Conservation (phyloP, 2,329 filamentous ascomycete species). For the Phialemonium atrogriseum region DNA sequence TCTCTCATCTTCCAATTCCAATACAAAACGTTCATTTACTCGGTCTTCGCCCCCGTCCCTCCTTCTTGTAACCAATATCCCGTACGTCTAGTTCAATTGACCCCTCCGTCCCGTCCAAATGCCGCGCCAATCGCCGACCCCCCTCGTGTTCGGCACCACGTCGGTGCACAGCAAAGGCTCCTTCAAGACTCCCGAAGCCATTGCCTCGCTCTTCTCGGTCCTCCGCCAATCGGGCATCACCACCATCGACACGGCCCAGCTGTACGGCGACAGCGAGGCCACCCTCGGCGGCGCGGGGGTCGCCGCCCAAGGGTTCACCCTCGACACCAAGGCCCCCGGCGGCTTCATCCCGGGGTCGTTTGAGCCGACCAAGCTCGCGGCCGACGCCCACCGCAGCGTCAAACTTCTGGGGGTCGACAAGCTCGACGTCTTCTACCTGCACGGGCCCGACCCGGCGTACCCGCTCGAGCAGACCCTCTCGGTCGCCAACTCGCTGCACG, state of each 20-base stretch:
- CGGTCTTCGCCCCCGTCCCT: no score
- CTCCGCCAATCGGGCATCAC: conserved; percentile 4
- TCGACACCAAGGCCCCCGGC: conserved; percentile 9
- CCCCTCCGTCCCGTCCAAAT: not conserved
- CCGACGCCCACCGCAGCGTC: conserved; percentile 4
- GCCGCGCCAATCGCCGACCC: not conserved
- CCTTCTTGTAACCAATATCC: no score
- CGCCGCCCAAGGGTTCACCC: conserved; percentile 3
- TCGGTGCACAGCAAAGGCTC: not conserved
- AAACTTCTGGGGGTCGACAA: conserved; percentile 6
- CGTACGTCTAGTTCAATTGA: no score
- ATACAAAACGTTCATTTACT: no score
- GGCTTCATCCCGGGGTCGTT: conserved; percentile 4
- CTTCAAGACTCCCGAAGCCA: not conserved
- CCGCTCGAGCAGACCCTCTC: conserved; percentile 28
- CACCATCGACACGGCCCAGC: conserved; percentile 9
- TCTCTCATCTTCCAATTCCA: no score
- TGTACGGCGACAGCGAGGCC: conserved; percentile 8
- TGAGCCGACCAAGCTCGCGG: not conserved
- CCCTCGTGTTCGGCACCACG: conserved; percentile 1
- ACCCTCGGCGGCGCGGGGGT: conserved; percentile 5
- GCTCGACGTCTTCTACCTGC: conserved; percentile 31
- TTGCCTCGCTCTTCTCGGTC: not conserved
- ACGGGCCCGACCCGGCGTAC: conserved; percentile 29
- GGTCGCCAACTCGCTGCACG: conserved; percentile 25